A percentile compares a stretch with the other conserved stretches of the same genome.
Evolutionary conservation across 305 asterid genomes (phyloP).

Genomic region (Fraxinus velutina): DNA sequence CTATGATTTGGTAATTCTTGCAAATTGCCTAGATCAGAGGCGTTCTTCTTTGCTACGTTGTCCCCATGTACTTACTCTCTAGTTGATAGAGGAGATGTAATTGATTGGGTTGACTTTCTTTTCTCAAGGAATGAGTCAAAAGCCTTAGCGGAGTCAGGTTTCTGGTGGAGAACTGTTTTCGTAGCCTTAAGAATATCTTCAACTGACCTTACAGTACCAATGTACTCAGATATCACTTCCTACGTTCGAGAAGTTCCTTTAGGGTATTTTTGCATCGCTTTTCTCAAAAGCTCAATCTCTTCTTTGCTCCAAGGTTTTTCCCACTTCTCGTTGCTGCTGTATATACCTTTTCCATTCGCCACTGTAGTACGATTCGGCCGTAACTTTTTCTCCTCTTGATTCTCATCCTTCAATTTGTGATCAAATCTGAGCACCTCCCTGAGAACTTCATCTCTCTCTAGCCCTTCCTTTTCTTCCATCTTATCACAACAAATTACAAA

Average conservation of each 20-base stretch:
- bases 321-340: constrained; percentile 43
- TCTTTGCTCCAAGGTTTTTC: constrained; percentile 73
- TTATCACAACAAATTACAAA: constrained; percentile 58
- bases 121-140: constrained; percentile 91
- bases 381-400: constrained; percentile 32
- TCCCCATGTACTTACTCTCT: constrained; percentile 46
- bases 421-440: constrained; percentile 39
- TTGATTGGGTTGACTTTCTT: constrained; percentile 66
- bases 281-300: constrained; percentile 85
- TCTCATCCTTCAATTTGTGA: constrained; percentile 37
- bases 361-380: constrained; percentile 55
- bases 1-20: not conserved
- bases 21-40: not conserved
- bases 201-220: constrained; percentile 75
- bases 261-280: constrained; percentile 73
- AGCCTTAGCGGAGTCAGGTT: constrained; percentile 82
- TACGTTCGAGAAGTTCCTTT: constrained; percentile 91
- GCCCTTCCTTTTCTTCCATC: constrained; percentile 54
- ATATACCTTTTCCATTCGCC: constrained; percentile 34
- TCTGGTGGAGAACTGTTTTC: constrained; percentile 83
- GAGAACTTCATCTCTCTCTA: constrained; percentile 49
- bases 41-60: not conserved
- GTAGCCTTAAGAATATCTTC: constrained; percentile 96
- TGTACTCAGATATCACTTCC: constrained; percentile 87
- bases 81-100: constrained; percentile 79